Percentiles rank a stretch among this genome's conserved stretches.
phyloP scores from a whole-genome alignment of 2,329 filamentous ascomycete genomes.

The Xylariaceae sp. region DNA sequence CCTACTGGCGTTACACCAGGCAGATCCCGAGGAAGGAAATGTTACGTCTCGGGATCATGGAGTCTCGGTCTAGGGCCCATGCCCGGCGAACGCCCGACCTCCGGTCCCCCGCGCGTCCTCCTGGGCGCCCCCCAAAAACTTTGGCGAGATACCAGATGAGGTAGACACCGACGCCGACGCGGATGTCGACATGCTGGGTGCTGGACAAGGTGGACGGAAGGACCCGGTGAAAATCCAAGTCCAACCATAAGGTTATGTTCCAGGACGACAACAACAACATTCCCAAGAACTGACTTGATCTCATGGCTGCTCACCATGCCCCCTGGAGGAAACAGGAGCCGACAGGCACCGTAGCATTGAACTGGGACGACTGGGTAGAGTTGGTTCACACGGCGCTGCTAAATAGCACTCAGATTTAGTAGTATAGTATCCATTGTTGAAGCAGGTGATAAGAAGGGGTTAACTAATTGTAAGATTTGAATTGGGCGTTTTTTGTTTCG shows the following conservation, averaged over 20 bases:
- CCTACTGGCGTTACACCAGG: slow-evolving; percentile 18
- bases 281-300: neutral
- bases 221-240: no score
- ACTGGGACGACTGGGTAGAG: slow-evolving; percentile 1
- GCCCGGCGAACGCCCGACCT: slow-evolving; percentile 30
- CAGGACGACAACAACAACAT: neutral
- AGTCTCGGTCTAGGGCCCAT: slow-evolving; percentile 26
- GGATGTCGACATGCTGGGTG: neutral
- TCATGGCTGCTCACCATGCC: neutral
- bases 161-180: neutral
- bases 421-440: no score
- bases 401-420: neutral
- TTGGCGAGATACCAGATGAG: slow-evolving; percentile 5
- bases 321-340: neutral
- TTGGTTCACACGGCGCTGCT: neutral
- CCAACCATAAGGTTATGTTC: no score
- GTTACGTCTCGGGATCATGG: slow-evolving; percentile 27
- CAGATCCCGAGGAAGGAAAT: slow-evolving; percentile 4
- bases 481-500: no score
- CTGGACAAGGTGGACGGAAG: no score
- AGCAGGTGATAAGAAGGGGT: no score
- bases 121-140: slow-evolving; percentile 23
- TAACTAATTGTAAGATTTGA: no score
- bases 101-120: slow-evolving; percentile 28
- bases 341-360: neutral